These are phyloP conservation scores for Paramecium pentaurelia DNA, from an alignment of 73 alveolate species.

Conservation along the genomic window DNA sequence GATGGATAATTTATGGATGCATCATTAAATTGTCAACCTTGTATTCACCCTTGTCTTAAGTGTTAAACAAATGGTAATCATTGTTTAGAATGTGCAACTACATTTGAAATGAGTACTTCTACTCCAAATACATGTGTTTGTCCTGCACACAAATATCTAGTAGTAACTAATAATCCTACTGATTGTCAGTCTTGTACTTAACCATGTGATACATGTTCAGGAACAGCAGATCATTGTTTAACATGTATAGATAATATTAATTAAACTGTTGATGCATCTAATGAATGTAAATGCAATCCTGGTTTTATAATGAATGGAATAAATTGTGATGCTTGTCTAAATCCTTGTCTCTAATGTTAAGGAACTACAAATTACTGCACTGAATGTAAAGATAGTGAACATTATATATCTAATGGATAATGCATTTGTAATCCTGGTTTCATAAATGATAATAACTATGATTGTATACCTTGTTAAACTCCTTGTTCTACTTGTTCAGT, in stretches of 20 bases:
- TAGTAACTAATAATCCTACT: neutral
- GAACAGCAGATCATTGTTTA: neutral
- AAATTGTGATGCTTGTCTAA: neutral
- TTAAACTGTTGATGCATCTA: neutral
- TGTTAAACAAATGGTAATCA: neutral
- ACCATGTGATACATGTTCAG: neutral
- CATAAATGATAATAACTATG: neutral
- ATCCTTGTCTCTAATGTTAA: neutral
- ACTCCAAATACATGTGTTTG: neutral
- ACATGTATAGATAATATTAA: neutral
- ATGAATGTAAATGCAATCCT: neutral
- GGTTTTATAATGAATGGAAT: neutral
- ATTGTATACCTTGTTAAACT: neutral
- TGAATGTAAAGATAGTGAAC: neutral
- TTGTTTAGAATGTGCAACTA: neutral
- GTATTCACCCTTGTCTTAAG: neutral
- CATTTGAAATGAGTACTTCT: neutral
- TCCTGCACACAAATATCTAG: neutral
- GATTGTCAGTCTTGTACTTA: neutral
- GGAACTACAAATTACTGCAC: neutral
- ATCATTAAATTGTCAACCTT: neutral
- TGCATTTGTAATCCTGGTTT: neutral
- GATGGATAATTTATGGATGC: neutral
- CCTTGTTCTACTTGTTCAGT: neutral
- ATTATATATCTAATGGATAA: neutral